Evolutionary conservation across 139 green algal genomes (phyloP).

Genomic region (Micractinium conductrix): DNA sequence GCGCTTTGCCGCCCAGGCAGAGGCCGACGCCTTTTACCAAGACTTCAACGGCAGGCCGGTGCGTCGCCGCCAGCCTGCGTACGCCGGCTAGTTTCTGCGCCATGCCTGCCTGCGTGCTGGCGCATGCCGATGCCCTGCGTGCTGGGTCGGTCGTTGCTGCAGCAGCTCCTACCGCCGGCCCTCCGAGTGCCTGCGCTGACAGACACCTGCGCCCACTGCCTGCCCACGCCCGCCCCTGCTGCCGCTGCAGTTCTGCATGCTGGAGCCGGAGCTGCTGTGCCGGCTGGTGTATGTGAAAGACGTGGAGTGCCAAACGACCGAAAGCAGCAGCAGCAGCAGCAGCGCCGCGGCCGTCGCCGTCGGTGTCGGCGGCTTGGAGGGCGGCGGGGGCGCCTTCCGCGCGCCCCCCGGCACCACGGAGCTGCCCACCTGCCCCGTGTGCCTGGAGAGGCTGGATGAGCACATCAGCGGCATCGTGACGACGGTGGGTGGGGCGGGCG

Average conservation of each 20-base stretch:
- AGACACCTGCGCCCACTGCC: too few species aligned
- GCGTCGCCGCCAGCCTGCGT: too few species aligned
- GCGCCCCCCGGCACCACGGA: constrained; percentile 29
- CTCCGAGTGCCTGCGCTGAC: too few species aligned
- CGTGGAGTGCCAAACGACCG: constrained; percentile 53
- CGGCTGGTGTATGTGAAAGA: constrained; percentile 63
- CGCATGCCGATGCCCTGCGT: too few species aligned
- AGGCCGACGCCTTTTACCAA: constrained; percentile 81
- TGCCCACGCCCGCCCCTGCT: not conserved
- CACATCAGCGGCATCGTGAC: constrained; percentile 94
- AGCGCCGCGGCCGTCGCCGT: not conserved
- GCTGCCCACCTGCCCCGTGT: constrained; percentile 93
- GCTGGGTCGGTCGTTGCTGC: too few species aligned
- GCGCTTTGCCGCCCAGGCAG: constrained; percentile 67
- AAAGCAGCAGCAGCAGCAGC: not conserved
- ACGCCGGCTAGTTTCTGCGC: too few species aligned
- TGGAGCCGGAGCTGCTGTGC: constrained; percentile 89
- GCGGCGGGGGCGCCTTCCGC: not conserved
- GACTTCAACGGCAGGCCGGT: constrained; percentile 86
- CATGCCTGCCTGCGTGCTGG: too few species aligned
- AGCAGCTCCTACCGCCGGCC: too few species aligned
- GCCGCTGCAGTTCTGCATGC: constrained; percentile 67
- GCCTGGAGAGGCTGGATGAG: constrained; percentile 95
- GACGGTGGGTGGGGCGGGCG: constrained; percentile 80
- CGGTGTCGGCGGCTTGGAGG: not conserved